Conservation (phyloP, 176 grass and related monocot species). For the Oryza nivara region DNA sequence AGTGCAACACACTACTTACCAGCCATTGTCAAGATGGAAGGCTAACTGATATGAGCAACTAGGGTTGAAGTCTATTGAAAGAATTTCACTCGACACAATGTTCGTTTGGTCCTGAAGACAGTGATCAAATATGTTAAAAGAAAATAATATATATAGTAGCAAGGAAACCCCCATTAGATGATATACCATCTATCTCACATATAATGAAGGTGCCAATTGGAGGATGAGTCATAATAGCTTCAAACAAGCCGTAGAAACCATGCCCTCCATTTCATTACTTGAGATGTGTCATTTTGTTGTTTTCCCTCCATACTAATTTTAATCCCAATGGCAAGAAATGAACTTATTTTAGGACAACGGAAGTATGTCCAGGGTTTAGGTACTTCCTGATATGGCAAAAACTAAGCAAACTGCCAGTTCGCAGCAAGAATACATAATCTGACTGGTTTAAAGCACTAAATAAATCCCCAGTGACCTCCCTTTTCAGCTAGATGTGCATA, state of each 20-base stretch:
- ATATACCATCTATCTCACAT: slow-evolving; percentile 14
- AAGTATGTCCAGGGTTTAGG: not conserved
- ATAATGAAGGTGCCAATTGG: slow-evolving; percentile 10
- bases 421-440: not conserved
- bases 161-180: not conserved
- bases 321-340: no score
- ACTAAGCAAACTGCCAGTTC: not conserved
- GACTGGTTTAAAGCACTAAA: not conserved
- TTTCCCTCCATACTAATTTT: no score
- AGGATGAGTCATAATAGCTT: slow-evolving; percentile 17
- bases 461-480: not conserved
- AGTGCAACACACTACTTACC: slow-evolving; percentile 49
- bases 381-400: not conserved
- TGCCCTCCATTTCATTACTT: not conserved
- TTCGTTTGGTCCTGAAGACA: slow-evolving; percentile 85
- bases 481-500: not conserved
- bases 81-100: slow-evolving; percentile 77
- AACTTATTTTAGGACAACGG: no score
- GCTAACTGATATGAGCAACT: slow-evolving; percentile 76
- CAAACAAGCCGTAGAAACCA: not conserved
- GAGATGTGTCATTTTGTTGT: not conserved
- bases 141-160: no score
- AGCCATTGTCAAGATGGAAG: slow-evolving; percentile 95
- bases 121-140: slow-evolving; percentile 17
- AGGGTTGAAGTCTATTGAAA: slow-evolving; percentile 78